Base-by-base conservation (phyloP, 1,284 basidiomycete genomes). In the Ganoderma sinense region DNA sequence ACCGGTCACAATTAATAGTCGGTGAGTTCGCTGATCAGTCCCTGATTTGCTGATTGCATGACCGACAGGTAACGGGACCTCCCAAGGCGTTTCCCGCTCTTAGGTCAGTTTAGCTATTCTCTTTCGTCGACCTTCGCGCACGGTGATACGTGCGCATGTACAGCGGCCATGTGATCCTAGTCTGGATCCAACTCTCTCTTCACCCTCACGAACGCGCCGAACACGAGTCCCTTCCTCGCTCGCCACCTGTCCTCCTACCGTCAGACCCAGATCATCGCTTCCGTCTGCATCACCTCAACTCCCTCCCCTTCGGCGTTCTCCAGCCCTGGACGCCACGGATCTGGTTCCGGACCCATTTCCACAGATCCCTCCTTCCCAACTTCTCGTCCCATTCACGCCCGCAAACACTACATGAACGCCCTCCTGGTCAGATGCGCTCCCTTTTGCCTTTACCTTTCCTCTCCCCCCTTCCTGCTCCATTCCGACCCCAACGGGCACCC, bases 321-420 rank as follows among this genome's bases (percentile, higher is more conserved):
- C 59, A 61, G 26, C 39, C 75, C 73, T 73, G 69, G 67, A 70
- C 70, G 72, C 75, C 70, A 76, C 75, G 75, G 74, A 73, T 71
- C 66, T 69, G 68, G 43, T 73, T 67, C 76, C 73, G 73, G 68
- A 61, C 71, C 69, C 71, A 72, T 71, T 65, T 40, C 64, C 65
- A 70, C 62, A 69, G 69, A 71, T 74, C 71, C 64, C 74, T 70
- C 72, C 73, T 78, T 77, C 74, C 71, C 69, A 67, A 67, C 75
- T 80, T 80, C 79, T 75, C 72, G 68, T 78, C 72, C 75, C 68
- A 74, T 76, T 72, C 77, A 69, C 64, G 64, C 65, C 72, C 67
- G 68, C 64, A 55, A 20, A 68, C 61, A 69, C 71, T 75, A 75
- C 74, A 71, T 76, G 71, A 64, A 75, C 75, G 74, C 74, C 77